Conservation (phyloP, 345 rosid species). For the Syzygium grande region DNA sequence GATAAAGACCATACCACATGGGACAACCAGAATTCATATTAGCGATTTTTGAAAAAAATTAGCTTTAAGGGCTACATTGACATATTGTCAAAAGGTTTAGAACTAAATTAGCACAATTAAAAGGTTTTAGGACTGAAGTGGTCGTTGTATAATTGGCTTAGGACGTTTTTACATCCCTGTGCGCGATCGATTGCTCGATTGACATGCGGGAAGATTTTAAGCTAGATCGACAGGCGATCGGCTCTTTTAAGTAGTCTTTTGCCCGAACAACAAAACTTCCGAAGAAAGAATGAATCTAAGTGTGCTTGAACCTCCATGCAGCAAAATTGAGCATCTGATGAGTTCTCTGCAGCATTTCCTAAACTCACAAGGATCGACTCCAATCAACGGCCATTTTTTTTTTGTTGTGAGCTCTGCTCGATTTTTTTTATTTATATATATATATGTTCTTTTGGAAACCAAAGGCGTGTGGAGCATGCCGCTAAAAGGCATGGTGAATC, state of each 20-base stretch:
- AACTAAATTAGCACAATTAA: too few relatives aligned
- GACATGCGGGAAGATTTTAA: background rate
- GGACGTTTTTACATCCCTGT: background rate
- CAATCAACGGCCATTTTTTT: background rate
- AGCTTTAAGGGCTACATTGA: accelerated
- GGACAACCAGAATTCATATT: accelerated
- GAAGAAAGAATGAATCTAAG: background rate
- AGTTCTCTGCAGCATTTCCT: background rate
- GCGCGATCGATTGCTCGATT: background rate
- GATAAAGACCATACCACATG: accelerated
- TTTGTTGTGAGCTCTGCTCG: background rate
- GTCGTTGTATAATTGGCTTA: too few relatives aligned
- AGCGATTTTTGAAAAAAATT: accelerated
- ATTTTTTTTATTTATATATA: background rate
- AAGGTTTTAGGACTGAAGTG: too few relatives aligned
- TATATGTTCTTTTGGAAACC: background rate
- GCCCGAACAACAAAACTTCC: background rate
- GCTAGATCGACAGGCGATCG: background rate
- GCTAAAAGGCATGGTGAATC: background rate
- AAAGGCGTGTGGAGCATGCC: background rate
- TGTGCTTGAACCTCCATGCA: background rate
- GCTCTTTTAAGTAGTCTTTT: background rate
- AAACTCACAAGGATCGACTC: background rate
- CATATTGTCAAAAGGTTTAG: too few relatives aligned
- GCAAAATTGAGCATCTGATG: background rate